Conservation (phyloP, 768 basidiomycete species). For the Mycena maculata region DNA sequence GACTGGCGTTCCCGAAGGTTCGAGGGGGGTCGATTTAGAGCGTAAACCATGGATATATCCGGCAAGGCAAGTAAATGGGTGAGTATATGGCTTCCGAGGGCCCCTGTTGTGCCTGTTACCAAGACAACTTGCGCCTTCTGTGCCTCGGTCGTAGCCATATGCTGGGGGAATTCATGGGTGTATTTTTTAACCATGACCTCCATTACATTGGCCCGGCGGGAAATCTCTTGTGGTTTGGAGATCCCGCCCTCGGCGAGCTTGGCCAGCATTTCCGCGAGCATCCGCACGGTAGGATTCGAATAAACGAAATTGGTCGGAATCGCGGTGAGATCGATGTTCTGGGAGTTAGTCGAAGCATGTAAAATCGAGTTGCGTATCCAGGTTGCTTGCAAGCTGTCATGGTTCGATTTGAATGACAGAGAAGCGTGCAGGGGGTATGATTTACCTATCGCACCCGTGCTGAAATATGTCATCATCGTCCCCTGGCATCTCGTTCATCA, state of each 20-base stretch:
- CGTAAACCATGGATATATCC: conserved; percentile 42
- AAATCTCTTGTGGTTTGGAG: too few relatives aligned
- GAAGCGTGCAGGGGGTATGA: neutral
- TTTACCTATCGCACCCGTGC: conserved; percentile 54
- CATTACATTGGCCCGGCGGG: too few relatives aligned
- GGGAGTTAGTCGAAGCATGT: too few relatives aligned
- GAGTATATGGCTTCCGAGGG: conserved; percentile 46
- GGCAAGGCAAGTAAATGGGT: conserved; percentile 36
- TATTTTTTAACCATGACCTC: too few relatives aligned
- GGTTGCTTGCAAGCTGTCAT: conserved; percentile 48
- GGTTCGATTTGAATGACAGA: neutral
- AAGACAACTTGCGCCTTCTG: conserved; percentile 34
- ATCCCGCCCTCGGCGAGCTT: too few relatives aligned
- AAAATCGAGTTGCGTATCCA: conserved; percentile 50
- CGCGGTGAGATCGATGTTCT: too few relatives aligned
- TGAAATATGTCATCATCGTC: conserved; percentile 55
- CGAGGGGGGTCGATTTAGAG: conserved; percentile 39
- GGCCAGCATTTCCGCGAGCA: too few relatives aligned
- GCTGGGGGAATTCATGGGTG: neutral
- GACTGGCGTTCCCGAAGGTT: conserved; percentile 47
- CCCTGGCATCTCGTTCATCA: conserved; percentile 39
- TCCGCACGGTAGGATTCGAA: too few relatives aligned
- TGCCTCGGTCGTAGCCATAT: neutral
- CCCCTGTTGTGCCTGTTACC: conserved; percentile 51
- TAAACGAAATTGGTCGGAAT: too few relatives aligned